Conservation (phyloP, 768 basidiomycete species). For the Kwoniella sp. region DNA sequence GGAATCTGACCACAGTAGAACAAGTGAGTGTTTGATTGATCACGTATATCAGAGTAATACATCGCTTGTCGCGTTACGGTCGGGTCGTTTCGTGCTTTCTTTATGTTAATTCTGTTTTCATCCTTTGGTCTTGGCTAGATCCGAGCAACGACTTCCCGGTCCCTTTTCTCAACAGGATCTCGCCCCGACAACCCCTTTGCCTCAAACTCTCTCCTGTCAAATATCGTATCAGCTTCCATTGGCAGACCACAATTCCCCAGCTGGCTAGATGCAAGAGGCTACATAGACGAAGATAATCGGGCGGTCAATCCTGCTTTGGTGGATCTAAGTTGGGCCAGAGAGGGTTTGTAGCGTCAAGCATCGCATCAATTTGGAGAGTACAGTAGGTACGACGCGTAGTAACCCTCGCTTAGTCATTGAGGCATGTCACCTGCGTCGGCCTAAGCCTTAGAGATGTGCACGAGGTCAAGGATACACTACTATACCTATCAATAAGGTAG, state of each 20-base stretch:
- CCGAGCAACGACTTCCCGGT: conserved; percentile 78
- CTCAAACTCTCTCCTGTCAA: conserved; percentile 72
- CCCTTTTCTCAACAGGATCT: conserved; percentile 63
- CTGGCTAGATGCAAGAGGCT: conserved; percentile 69
- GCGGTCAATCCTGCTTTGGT: conserved; percentile 67
- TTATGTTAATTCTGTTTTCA: conserved; percentile 16
- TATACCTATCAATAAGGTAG: too few relatives aligned
- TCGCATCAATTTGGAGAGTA: too few relatives aligned
- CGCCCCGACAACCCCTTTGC: conserved; percentile 79
- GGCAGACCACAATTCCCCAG: conserved; percentile 79
- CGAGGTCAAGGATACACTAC: too few relatives aligned
- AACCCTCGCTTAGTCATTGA: too few relatives aligned
- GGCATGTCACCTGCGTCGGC: too few relatives aligned
- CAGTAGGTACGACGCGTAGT: too few relatives aligned
- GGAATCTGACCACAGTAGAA: conserved; percentile 95
- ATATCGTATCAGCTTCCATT: conserved; percentile 68
- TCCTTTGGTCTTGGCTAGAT: conserved; percentile 61
- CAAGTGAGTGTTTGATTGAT: conserved; percentile 63
- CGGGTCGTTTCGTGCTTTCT: too few relatives aligned
- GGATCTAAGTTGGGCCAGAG: conserved; percentile 16
- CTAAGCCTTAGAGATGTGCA: too few relatives aligned
- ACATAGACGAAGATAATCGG: conserved; percentile 72
- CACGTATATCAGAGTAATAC: too few relatives aligned
- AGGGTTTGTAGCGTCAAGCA: conserved; percentile 18
- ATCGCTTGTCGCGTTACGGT: too few relatives aligned